These are phyloP conservation scores for Salix viminalis DNA, from an alignment of 345 rosid species.

Conservation along the genomic window DNA sequence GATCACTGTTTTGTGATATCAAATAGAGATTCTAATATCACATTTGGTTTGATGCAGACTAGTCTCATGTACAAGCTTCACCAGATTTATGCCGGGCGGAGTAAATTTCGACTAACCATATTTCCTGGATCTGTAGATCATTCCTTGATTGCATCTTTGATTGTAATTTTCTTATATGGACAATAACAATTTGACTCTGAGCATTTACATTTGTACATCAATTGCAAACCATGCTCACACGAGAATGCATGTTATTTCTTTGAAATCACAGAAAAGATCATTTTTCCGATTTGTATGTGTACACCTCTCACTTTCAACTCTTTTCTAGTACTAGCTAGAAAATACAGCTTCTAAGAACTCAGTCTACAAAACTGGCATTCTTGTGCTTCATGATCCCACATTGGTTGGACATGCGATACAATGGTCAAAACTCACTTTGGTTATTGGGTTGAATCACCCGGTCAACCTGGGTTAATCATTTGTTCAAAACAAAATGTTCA, in stretches of 20 bases:
- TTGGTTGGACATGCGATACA: no score
- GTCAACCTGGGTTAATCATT: no score
- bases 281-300: no score
- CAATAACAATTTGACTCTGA: not conserved
- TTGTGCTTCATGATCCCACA: no score
- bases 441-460: no score
- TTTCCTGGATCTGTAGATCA: slow-evolving; percentile 56
- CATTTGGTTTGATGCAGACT: slow-evolving; percentile 50
- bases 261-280: not conserved
- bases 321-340: no score
- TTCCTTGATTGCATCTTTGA: slow-evolving; percentile 52
- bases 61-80: slow-evolving; percentile 87
- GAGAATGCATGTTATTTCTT: not conserved
- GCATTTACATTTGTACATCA: not conserved
- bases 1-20: not conserved
- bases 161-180: slow-evolving; percentile 56
- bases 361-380: no score
- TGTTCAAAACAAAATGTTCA: no score
- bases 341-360: no score
- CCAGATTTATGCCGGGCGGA: slow-evolving; percentile 56
- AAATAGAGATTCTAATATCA: not conserved
- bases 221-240: not conserved
- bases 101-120: slow-evolving; percentile 65
- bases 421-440: no score
- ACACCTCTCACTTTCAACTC: no score